phyloP scores from a whole-genome alignment of 1,284 basidiomycete species.

The Coniophora puteana region DNA sequence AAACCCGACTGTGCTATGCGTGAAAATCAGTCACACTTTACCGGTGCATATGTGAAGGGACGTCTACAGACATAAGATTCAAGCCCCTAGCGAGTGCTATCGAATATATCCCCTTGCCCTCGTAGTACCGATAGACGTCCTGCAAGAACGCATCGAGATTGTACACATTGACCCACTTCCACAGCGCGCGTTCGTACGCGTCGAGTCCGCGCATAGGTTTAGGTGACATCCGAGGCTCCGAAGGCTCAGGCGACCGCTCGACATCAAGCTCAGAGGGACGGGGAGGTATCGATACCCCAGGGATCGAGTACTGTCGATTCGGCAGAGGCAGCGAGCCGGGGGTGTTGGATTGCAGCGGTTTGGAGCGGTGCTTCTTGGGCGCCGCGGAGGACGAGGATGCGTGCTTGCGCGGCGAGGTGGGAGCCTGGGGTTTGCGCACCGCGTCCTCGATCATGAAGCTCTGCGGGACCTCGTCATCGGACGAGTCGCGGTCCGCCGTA shows the following conservation, averaged over 20 bases:
- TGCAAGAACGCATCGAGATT: constrained; percentile 94
- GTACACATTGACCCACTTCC: constrained; percentile 99
- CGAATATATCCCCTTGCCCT: constrained; percentile 93
- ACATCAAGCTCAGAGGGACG: constrained; percentile 60
- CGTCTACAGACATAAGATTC: constrained; percentile 82
- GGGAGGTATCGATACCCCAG: constrained; percentile 52
- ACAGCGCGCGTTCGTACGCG: constrained; percentile 86
- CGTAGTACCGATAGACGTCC: constrained; percentile 94
- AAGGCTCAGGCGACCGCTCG: constrained; percentile 24
- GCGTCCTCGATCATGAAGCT: constrained; percentile 78
- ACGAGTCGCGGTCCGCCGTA: constrained; percentile 54
- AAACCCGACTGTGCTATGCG: constrained; percentile 87
- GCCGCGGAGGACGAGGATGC: too few species aligned
- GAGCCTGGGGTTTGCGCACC: constrained; percentile 26
- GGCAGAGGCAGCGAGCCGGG: constrained; percentile 36
- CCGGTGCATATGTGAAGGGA: constrained; percentile 15
- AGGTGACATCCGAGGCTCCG: constrained; percentile 28
- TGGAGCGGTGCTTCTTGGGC: constrained; percentile 38
- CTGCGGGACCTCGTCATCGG: constrained; percentile 78
- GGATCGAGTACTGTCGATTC: constrained; percentile 10
- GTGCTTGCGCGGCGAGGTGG: constrained; percentile 24
- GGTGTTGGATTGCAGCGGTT: constrained; percentile 44
- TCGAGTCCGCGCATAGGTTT: constrained; percentile 70
- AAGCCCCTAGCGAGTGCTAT: constrained; percentile 86
- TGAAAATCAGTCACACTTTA: constrained; percentile 20